Evolutionary conservation across 192 early-diverging fungal species (phyloP).

Genomic region (Podila verticillata): DNA sequence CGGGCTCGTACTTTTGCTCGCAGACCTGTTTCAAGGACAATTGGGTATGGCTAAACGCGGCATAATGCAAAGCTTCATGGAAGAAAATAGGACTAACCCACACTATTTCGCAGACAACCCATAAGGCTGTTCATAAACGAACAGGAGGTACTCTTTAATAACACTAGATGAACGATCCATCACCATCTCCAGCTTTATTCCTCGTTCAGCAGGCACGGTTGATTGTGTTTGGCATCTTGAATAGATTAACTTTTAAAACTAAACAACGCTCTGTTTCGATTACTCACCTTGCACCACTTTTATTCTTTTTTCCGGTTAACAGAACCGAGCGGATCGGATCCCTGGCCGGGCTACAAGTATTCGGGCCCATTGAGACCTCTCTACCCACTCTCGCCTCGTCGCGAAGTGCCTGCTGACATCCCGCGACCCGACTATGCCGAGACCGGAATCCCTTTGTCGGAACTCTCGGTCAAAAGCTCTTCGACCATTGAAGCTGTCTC

Average conservation of each 20-base stretch:
- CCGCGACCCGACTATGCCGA: constrained; percentile 77
- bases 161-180: constrained; percentile 9
- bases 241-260: not conserved
- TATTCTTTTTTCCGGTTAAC: not conserved
- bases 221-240: not conserved
- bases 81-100: not conserved
- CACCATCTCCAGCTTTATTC: no score
- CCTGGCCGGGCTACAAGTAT: constrained; percentile 58
- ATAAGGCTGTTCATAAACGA: constrained; percentile 44
- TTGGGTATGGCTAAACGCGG: constrained; percentile 60
- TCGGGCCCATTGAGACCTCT: constrained; percentile 73
- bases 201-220: not conserved
- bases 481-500: constrained; percentile 75
- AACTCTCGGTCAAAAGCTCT: constrained; percentile 73
- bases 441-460: constrained; percentile 76
- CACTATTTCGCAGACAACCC: constrained; percentile 16
- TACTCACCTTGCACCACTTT: not conserved
- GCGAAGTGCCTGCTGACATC: constrained; percentile 73
- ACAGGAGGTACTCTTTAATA: constrained; percentile 13
- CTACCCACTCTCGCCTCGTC: constrained; percentile 79
- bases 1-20: constrained; percentile 78
- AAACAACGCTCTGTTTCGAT: not conserved
- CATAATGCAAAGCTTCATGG: not conserved
- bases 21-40: constrained; percentile 78
- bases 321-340: constrained; percentile 44